A percentile compares a stretch with the other conserved stretches of the same genome.
Evolutionary conservation across 1,139 yeast species (phyloP).

Genomic region (Trichomonascaceae sp.): DNA sequence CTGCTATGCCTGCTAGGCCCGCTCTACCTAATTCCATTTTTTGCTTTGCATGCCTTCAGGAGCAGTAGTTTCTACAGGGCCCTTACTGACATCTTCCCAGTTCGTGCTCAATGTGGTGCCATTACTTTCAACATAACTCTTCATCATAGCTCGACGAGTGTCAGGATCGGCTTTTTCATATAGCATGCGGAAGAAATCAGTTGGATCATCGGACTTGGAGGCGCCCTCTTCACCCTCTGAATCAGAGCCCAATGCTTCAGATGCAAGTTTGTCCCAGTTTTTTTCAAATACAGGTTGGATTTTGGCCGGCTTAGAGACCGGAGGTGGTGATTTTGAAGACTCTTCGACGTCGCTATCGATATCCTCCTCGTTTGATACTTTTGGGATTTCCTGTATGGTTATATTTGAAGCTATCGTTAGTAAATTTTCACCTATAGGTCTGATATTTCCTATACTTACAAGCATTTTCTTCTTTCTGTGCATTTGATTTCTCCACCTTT

Average conservation of each 20-base stretch:
- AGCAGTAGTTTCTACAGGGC: conserved; percentile 63
- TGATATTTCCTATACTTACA: neutral
- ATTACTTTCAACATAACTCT: conserved; percentile 85
- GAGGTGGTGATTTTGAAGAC: neutral
- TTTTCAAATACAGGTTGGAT: conserved; percentile 24
- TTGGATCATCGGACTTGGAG: conserved; percentile 41
- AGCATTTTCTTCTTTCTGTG: neutral
- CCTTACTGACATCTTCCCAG: conserved; percentile 82
- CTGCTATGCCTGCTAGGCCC: no score
- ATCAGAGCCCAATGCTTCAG: conserved; percentile 32
- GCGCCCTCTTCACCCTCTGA: conserved; percentile 36
- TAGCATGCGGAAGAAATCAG: conserved; percentile 67
- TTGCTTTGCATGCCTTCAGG: conserved; percentile 53
- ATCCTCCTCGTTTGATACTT: neutral
- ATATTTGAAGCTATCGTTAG: conserved; percentile 8
- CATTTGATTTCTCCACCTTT: conserved; percentile 15
- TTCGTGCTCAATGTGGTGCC: conserved; percentile 92
- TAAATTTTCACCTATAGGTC: neutral
- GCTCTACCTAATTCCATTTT: conserved; percentile 27
- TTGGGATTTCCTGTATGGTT: conserved; percentile 22
- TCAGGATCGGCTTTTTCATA: conserved; percentile 83
- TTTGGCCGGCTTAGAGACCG: neutral
- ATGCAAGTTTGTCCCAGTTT: conserved; percentile 67
- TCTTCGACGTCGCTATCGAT: neutral
- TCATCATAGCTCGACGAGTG: conserved; percentile 92